These are phyloP conservation scores for Solanum sparsipilum DNA, from an alignment of 257 asterid genomes.

Conservation along the genomic window DNA sequence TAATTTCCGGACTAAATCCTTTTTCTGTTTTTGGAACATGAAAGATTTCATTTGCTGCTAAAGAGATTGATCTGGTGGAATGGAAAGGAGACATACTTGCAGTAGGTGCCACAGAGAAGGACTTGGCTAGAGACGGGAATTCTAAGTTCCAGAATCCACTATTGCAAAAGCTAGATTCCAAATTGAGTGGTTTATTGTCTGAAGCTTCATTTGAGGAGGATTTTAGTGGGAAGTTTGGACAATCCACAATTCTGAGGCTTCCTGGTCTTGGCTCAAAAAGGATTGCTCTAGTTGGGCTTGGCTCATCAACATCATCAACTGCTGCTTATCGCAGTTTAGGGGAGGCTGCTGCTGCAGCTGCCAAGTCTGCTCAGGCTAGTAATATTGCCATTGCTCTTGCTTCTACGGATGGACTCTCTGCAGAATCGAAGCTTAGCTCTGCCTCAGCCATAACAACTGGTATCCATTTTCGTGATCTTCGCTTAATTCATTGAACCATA, in stretches of 20 bases:
- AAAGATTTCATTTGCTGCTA: slow-evolving; percentile 75
- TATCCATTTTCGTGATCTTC: slow-evolving; percentile 2
- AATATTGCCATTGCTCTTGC: slow-evolving; percentile 80
- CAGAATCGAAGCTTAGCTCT: slow-evolving; percentile 45
- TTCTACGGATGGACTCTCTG: slow-evolving; percentile 47
- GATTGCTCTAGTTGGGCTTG: slow-evolving; percentile 75
- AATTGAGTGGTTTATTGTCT: slow-evolving; percentile 64
- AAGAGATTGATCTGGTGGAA: slow-evolving; percentile 72
- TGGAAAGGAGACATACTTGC: slow-evolving; percentile 99
- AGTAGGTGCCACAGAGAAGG: slow-evolving; percentile 79
- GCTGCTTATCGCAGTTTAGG: slow-evolving; percentile 71
- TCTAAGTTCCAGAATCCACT: slow-evolving; percentile 55
- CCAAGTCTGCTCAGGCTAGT: slow-evolving; percentile 67
- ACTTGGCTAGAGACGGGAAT: slow-evolving; percentile 67
- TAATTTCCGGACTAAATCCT: neutral
- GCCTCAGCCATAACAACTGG: slow-evolving; percentile 90
- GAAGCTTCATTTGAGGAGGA: slow-evolving; percentile 83
- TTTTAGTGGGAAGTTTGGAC: slow-evolving; percentile 85
- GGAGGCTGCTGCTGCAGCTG: slow-evolving; percentile 84
- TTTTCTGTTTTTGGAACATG: slow-evolving; percentile 1
- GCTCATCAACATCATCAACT: slow-evolving; percentile 41
- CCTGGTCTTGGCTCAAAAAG: slow-evolving; percentile 74
- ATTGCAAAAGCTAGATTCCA: slow-evolving; percentile 66
- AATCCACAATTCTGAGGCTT: slow-evolving; percentile 69
- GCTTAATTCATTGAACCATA: neutral